phyloP scores from a whole-genome alignment of 306 rosid species.

The Cicer bijugum region DNA sequence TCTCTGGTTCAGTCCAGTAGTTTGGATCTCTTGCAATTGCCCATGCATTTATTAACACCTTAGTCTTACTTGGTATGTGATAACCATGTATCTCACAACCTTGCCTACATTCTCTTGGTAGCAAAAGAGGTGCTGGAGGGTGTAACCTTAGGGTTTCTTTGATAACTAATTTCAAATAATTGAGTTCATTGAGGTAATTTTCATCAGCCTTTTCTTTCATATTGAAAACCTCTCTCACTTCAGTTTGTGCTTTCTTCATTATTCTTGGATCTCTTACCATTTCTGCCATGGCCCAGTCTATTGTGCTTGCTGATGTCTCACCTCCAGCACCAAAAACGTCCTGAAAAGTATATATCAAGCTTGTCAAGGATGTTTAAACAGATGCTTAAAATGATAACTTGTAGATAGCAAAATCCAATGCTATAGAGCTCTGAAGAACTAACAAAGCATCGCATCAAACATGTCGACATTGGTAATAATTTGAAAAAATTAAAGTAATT shows the following conservation, averaged over 20 bases:
- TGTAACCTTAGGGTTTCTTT: constrained; percentile 51
- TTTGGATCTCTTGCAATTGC: constrained; percentile 54
- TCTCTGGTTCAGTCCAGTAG: constrained; percentile 42
- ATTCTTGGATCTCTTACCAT: constrained; percentile 39
- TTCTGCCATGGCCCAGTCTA: constrained; percentile 53
- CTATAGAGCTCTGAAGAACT: too few species aligned
- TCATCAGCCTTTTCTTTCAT: constrained; percentile 38
- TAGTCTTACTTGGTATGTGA: constrained; percentile 43
- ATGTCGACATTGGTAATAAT: too few species aligned
- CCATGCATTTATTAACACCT: constrained; percentile 42
- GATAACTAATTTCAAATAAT: constrained; percentile 48
- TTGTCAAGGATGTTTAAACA: background rate
- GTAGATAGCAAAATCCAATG: too few species aligned
- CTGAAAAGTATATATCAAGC: constrained; percentile 25
- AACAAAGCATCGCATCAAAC: too few species aligned
- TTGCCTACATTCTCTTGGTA: constrained; percentile 46
- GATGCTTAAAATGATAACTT: background rate
- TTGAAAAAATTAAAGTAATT: too few species aligned
- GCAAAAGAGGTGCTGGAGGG: constrained; percentile 45
- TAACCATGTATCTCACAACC: constrained; percentile 42
- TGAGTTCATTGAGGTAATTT: constrained; percentile 21
- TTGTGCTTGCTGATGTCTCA: constrained; percentile 45
- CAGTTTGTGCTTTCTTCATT: constrained; percentile 46
- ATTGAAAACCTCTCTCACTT: constrained; percentile 19
- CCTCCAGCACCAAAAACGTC: constrained; percentile 48